Evolutionary conservation across 2,329 filamentous ascomycete species (phyloP).

Genomic region (Diaporthe sp.): DNA sequence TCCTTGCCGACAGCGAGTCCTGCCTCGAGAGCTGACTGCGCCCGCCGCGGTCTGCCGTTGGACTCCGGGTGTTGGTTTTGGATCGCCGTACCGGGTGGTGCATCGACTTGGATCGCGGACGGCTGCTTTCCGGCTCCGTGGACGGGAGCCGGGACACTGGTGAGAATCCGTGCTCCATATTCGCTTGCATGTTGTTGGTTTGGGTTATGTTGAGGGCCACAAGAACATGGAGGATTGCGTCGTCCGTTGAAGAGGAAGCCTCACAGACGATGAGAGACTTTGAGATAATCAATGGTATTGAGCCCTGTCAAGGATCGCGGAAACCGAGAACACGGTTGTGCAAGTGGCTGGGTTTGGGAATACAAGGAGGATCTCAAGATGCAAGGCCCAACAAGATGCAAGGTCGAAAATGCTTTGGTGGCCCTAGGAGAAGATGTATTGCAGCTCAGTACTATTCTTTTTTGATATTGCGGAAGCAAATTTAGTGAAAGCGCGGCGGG

Average conservation of each 20-base stretch:
- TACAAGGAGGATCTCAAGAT: neutral
- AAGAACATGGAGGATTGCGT: too few species aligned
- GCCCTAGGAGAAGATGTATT: neutral
- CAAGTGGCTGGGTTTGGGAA: too few species aligned
- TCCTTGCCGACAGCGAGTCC: constrained; percentile 42
- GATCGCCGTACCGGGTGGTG: neutral
- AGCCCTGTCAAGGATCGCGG: neutral
- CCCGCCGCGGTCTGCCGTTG: neutral
- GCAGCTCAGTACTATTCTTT: neutral
- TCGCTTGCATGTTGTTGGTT: neutral
- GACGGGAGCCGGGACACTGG: neutral
- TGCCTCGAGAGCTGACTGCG: neutral
- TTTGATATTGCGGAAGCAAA: neutral
- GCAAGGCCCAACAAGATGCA: neutral
- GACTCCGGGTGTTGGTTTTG: neutral
- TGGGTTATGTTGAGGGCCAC: too few species aligned
- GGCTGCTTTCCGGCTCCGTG: neutral
- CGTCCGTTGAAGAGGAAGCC: neutral
- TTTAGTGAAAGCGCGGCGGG: neutral
- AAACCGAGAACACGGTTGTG: too few species aligned
- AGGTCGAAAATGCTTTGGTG: neutral
- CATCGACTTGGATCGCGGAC: neutral
- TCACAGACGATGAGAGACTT: neutral
- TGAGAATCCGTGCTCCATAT: neutral
- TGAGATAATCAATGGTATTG: neutral